phyloP scores from a whole-genome alignment of 805 yeast genomes.

The Candida yuanshanica region DNA sequence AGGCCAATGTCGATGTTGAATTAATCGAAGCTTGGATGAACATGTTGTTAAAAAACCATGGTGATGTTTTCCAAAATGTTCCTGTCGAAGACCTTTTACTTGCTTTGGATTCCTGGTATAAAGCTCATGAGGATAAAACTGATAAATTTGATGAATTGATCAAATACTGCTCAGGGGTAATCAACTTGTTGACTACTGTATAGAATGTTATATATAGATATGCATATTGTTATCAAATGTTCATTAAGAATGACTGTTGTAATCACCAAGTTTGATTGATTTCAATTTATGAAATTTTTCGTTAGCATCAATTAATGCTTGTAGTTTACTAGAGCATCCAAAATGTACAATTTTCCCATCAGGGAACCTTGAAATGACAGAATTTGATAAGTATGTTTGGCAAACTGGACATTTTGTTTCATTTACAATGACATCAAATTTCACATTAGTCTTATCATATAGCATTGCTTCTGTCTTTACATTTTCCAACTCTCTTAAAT shows the following conservation, averaged over 20 bases:
- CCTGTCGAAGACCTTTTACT: slow-evolving; percentile 35
- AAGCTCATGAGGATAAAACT: slow-evolving; percentile 33
- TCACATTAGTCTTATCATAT: not conserved
- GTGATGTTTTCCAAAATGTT: slow-evolving; percentile 58
- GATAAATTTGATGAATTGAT: slow-evolving; percentile 57
- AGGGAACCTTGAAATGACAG: slow-evolving; percentile 27
- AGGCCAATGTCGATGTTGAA: slow-evolving; percentile 59
- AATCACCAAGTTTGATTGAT: slow-evolving; percentile 13
- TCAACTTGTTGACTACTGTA: slow-evolving; percentile 44
- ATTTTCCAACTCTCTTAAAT: slow-evolving; percentile 8
- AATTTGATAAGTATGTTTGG: slow-evolving; percentile 46
- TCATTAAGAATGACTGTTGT: not conserved
- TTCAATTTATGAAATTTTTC: slow-evolving; percentile 5
- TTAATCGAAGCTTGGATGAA: slow-evolving; percentile 75
- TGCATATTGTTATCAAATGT: not conserved
- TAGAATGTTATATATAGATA: slow-evolving; percentile 1
- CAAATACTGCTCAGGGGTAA: slow-evolving; percentile 78
- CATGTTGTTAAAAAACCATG: slow-evolving; percentile 71
- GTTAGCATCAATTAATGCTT: not conserved
- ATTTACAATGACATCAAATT: not conserved
- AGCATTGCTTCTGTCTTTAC: slow-evolving; percentile 5
- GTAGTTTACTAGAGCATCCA: slow-evolving; percentile 13
- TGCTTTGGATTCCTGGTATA: slow-evolving; percentile 47
- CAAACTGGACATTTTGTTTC: slow-evolving; percentile 50
- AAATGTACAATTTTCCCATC: slow-evolving; percentile 15